Evolutionary conservation across 2,329 filamentous ascomycete genomes (phyloP).

Genomic region (Xenosphaeropsis pyriputrescens): DNA sequence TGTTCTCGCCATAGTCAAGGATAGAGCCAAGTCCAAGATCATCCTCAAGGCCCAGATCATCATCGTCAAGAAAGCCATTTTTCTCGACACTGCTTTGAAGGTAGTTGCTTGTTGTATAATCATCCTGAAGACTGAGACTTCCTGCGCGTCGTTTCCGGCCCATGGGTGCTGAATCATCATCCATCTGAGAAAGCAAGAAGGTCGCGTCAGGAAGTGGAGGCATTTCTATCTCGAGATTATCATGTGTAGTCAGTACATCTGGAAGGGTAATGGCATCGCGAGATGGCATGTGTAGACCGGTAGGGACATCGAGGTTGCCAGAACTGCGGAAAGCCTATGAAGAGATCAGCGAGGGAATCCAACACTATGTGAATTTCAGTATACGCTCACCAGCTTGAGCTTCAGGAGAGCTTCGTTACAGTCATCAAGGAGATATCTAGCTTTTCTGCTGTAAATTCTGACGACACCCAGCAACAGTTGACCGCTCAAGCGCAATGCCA

Average conservation of each 20-base stretch:
- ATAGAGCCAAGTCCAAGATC: constrained; percentile 64
- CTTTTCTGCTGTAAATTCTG: constrained; percentile 94
- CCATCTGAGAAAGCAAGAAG: constrained; percentile 64
- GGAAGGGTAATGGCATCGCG: constrained; percentile 79
- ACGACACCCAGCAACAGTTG: constrained; percentile 92
- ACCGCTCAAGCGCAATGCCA: constrained; percentile 85
- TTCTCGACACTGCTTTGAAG: constrained; percentile 47
- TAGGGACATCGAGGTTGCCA: constrained; percentile 90
- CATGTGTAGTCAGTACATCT: constrained; percentile 85
- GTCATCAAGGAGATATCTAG: constrained; percentile 88
- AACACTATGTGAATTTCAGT: too few species aligned
- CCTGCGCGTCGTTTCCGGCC: constrained; percentile 42
- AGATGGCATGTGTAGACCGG: constrained; percentile 64
- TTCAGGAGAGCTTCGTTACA: constrained; percentile 96
- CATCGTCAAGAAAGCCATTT: constrained; percentile 35
- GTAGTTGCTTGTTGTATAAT: constrained; percentile 66
- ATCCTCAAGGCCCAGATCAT: constrained; percentile 43
- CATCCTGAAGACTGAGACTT: constrained; percentile 54
- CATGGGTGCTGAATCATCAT: constrained; percentile 40
- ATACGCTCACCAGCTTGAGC: constrained; percentile 72
- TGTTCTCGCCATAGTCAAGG: constrained; percentile 31
- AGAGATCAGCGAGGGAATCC: neutral
- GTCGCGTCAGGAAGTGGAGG: constrained; percentile 81
- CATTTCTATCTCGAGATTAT: constrained; percentile 45
- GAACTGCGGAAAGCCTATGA: constrained; percentile 78